Conservation (phyloP, 768 basidiomycete species). For the Leccinum aurantiacum region DNA sequence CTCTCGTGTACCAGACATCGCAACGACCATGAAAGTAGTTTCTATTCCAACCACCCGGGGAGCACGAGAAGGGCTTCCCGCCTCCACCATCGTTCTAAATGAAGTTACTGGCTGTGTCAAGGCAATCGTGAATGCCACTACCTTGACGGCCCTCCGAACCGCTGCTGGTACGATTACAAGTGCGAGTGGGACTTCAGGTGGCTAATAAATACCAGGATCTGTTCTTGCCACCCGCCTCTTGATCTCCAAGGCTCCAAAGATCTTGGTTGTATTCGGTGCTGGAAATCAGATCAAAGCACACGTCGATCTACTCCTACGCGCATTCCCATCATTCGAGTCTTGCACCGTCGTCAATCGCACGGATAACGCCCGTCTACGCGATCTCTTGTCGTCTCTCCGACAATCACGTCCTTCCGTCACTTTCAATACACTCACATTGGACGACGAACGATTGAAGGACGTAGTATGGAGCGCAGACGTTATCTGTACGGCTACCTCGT, state of each 20-base stretch:
- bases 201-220: conserved; percentile 48
- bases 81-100: conserved; percentile 73
- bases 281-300: conserved; percentile 72
- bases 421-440: conserved; percentile 13
- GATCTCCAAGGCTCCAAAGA: conserved; percentile 39
- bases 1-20: conserved; percentile 51
- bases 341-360: conserved; percentile 69
- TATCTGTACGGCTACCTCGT: conserved; percentile 75
- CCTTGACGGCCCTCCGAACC: conserved; percentile 77
- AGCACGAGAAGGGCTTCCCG: conserved; percentile 63
- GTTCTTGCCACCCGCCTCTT: conserved; percentile 63
- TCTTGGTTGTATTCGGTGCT: conserved; percentile 67
- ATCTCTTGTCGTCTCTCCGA: conserved; percentile 36
- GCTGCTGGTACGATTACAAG: conserved; percentile 61
- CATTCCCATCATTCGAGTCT: conserved; percentile 50
- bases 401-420: conserved; percentile 26
- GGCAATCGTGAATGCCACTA: conserved; percentile 75
- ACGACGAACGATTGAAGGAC: conserved; percentile 11
- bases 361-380: conserved; percentile 44
- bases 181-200: background rate
- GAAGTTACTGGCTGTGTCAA: conserved; percentile 66
- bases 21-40: conserved; percentile 79
- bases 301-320: conserved; percentile 56
- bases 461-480: conserved; percentile 36
- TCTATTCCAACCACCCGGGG: conserved; percentile 55